Conservation (phyloP, 2,329 filamentous ascomycete species). For the Penicillium glabrum region DNA sequence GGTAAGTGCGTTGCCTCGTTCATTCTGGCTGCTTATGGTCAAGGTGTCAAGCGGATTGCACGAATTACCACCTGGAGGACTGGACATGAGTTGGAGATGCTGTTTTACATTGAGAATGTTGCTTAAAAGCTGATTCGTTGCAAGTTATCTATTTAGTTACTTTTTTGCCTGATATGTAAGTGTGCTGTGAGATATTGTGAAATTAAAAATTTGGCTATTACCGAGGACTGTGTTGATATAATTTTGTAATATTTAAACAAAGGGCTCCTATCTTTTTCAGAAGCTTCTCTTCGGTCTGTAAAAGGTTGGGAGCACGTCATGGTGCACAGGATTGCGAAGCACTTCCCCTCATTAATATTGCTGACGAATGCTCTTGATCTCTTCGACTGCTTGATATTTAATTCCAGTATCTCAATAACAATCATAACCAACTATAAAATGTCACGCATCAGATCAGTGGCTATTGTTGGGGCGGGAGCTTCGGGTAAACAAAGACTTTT, state of each 20-base stretch:
- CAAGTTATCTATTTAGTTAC: background rate
- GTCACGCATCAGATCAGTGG: background rate
- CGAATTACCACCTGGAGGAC: background rate
- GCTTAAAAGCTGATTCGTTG: background rate
- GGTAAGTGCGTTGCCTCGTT: slow-evolving; percentile 3
- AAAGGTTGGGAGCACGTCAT: background rate
- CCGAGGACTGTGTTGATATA: too few relatives aligned
- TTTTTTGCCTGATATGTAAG: background rate
- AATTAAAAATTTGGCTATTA: background rate
- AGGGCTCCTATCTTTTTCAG: too few relatives aligned
- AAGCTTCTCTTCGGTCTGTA: background rate
- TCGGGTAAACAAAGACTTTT: background rate
- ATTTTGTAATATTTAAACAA: too few relatives aligned
- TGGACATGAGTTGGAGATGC: background rate
- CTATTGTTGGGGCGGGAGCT: background rate
- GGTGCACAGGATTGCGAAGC: background rate
- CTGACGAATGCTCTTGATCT: background rate
- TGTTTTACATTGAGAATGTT: background rate
- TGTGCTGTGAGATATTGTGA: too few relatives aligned
- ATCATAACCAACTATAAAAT: background rate
- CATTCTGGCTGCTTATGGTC: slow-evolving; percentile 6
- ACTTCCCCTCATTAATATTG: background rate
- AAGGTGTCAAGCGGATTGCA: slow-evolving; percentile 6
- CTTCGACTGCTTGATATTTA: background rate
- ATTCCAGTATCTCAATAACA: background rate